These are phyloP conservation scores for Colletotrichum phormii DNA, from an alignment of 2,329 filamentous ascomycete species.

Conservation along the genomic window DNA sequence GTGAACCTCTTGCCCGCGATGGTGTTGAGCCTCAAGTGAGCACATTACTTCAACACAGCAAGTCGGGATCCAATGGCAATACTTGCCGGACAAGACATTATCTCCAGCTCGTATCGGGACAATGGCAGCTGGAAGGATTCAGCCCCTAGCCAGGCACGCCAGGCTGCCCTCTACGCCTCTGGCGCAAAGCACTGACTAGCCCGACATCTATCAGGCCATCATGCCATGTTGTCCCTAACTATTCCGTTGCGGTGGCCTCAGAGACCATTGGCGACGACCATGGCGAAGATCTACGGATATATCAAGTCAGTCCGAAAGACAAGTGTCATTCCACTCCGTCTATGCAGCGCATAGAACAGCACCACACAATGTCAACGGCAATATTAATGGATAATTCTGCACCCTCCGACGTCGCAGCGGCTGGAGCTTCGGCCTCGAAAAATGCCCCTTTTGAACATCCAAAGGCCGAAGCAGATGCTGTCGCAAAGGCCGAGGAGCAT, in stretches of 20 bases:
- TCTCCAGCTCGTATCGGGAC: background rate
- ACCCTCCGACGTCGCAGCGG: background rate
- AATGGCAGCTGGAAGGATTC: background rate
- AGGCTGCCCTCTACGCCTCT: background rate
- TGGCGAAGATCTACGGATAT: background rate
- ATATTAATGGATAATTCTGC: background rate
- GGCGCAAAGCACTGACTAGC: background rate
- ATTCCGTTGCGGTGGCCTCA: background rate
- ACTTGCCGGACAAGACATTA: background rate
- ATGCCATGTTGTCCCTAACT: background rate
- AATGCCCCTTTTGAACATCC: background rate
- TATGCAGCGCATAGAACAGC: background rate
- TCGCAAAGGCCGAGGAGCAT: background rate
- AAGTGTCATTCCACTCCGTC: background rate
- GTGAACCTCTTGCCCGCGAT: background rate
- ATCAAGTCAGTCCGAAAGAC: background rate
- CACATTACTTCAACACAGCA: background rate
- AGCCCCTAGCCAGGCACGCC: background rate
- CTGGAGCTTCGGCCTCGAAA: background rate
- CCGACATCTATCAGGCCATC: background rate
- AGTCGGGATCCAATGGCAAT: background rate
- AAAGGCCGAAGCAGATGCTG: constrained; percentile 21
- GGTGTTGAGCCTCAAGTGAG: background rate
- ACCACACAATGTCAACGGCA: background rate
- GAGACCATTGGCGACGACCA: background rate